These are phyloP conservation scores for Thermothelomyces thermophilus DNA, from an alignment of 2,329 filamentous ascomycete genomes.

Conservation along the genomic window DNA sequence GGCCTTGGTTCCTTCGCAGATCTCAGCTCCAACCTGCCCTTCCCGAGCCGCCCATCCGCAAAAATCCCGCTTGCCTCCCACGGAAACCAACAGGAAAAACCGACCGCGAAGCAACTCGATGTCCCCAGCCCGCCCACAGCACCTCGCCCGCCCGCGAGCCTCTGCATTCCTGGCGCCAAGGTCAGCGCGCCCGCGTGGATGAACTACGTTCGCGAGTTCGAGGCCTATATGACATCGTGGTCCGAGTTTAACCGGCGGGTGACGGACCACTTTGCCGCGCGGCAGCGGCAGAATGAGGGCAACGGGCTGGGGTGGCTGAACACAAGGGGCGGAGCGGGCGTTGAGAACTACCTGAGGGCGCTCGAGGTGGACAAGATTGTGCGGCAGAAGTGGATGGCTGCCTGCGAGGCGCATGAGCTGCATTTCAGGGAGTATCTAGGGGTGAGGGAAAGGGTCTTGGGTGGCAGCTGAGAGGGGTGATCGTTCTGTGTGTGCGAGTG, in stretches of 20 bases:
- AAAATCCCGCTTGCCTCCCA: conserved; percentile 33
- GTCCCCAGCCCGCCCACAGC: conserved; percentile 46
- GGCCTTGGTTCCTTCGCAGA: conserved; percentile 51
- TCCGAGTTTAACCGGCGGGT: conserved; percentile 45
- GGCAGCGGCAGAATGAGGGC: conserved; percentile 38
- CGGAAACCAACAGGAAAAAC: conserved; percentile 24
- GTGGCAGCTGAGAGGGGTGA: conserved; percentile 18
- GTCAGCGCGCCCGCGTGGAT: conserved; percentile 40
- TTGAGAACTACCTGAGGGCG: conserved; percentile 52
- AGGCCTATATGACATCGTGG: conserved; percentile 48
- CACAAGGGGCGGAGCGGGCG: conserved; percentile 37
- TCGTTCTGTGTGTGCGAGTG: too few species aligned
- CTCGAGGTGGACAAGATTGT: conserved; percentile 60
- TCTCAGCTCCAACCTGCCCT: conserved; percentile 50
- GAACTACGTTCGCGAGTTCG: conserved; percentile 48
- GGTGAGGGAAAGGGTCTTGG: conserved; percentile 38
- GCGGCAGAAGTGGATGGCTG: conserved; percentile 52
- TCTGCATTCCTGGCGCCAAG: conserved; percentile 38
- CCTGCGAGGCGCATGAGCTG: conserved; percentile 53
- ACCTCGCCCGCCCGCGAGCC: conserved; percentile 40
- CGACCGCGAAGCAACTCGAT: conserved; percentile 29
- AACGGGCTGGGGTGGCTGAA: conserved; percentile 43
- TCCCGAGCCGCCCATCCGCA: conserved; percentile 45
- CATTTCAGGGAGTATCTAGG: conserved; percentile 53
- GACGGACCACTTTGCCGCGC: conserved; percentile 49